Evolutionary conservation across 2,329 filamentous ascomycete species (phyloP), one percentile per base, ranked within the genome.

Genomic region (Cordyceps javanica): DNA sequence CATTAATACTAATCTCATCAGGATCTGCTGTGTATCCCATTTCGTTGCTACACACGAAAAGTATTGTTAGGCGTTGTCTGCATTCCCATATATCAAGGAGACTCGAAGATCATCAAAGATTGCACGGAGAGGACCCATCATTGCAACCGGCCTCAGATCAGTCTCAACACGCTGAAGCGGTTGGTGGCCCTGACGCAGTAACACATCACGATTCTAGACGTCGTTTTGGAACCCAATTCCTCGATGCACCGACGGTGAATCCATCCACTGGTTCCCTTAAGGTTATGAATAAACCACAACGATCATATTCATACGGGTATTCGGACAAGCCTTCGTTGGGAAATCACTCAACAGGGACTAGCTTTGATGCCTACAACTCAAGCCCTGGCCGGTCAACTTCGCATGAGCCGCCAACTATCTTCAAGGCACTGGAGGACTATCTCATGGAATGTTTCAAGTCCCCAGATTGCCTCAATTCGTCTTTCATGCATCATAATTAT

Each of bases 391-490:
- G 51, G n/a, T 55, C 55, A 16, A 46, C 55, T 9, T 61, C 63
- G 2, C 61, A 61, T 21, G 78, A 77, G 3, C 72, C 78, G 3
- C 85, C 81, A 65, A 77, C 75, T 38, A 83, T 93, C 11, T 96
- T 96, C 69, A 86, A 82, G 60, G 79, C 80, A 5, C 69, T 96
- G 14, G 90, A 96, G 71, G 87, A 91, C 60, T 93, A 94, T 66
- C 80, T 96, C 41, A 74, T 85, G 51, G 70, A 74, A 21, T 87
- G 82, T 63, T 89, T 95, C 65, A 80, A 82, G 56, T 85, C 86
- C 0, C 85, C 85, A 63, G 80, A 88, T 54, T 86, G 82, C 61
- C 72, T 96, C n/a, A 95, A 94, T 68, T 77, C 76, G 14, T 92
- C 91, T 0, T 96, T 96, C 67, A 75, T 80, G 38, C 58, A 38